These are phyloP conservation scores for Aspergillus biplanus DNA, from an alignment of 495 filamentous ascomycete genomes.

Conservation along the genomic window DNA sequence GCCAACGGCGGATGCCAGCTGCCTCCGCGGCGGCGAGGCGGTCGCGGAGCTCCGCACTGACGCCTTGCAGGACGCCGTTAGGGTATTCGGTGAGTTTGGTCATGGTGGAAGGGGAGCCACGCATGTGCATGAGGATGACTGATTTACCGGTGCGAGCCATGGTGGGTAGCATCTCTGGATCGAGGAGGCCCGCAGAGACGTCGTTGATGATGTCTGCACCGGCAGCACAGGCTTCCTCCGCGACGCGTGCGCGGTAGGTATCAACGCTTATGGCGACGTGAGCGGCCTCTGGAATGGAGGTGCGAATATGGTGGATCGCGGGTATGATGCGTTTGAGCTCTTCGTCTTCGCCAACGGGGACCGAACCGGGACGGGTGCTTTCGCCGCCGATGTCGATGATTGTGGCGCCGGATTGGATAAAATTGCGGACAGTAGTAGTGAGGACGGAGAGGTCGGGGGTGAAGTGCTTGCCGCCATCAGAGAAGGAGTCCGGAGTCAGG, in stretches of 20 bases:
- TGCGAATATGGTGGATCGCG: conserved; percentile 72
- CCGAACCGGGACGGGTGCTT: conserved; percentile 79
- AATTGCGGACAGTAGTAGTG: conserved; percentile 54
- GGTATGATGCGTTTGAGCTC: conserved; percentile 80
- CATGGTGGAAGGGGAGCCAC: conserved; percentile 88
- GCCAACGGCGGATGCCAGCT: conserved; percentile 87
- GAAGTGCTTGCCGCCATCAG: conserved; percentile 76
- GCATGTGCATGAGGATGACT: conserved; percentile 93
- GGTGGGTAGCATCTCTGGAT: conserved; percentile 80
- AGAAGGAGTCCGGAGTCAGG: conserved; percentile 96
- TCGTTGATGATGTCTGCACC: conserved; percentile 97
- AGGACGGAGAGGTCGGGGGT: conserved; percentile 43
- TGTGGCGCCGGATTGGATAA: conserved; percentile 69
- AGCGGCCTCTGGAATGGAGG: conserved; percentile 58
- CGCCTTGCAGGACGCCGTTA: conserved; percentile 68
- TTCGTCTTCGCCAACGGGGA: conserved; percentile 66
- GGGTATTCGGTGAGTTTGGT: conserved; percentile 69
- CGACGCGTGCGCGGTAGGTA: conserved; percentile 87
- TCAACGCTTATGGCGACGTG: conserved; percentile 80
- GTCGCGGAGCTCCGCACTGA: conserved; percentile 68
- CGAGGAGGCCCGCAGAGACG: conserved; percentile 80
- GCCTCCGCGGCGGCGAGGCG: conserved; percentile 78
- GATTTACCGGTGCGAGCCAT: conserved; percentile 80
- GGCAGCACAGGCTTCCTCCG: conserved; percentile 74
- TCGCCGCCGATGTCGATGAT: conserved; percentile 95